phyloP scores from a whole-genome alignment of 2,329 filamentous ascomycete genomes.

The Ceratocystis diversiconidia region DNA sequence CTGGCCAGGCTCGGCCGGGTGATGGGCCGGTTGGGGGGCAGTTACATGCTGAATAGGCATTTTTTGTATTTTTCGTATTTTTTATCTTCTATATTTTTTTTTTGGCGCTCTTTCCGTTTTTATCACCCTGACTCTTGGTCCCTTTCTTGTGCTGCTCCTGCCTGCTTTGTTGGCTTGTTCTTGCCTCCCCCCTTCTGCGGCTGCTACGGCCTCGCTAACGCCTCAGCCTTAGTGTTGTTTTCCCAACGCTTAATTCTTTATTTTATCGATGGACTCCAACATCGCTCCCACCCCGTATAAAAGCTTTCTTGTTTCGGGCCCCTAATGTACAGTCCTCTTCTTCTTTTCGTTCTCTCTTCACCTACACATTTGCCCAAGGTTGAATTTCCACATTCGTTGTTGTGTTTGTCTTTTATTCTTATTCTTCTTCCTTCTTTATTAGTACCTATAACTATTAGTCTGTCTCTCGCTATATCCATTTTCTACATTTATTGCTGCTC shows the following conservation, averaged over 20 bases:
- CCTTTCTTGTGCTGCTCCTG: neutral
- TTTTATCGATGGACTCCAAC: neutral
- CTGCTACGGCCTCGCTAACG: constrained; percentile 4
- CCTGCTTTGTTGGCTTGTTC: neutral
- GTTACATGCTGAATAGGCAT: too few relatives aligned
- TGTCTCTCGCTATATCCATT: constrained; percentile 10
- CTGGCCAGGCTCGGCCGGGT: neutral
- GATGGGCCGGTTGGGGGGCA: neutral
- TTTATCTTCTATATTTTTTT: neutral
- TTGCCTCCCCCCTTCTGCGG: neutral
- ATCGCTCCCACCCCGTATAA: neutral
- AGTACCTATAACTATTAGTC: neutral
- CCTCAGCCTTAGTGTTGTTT: neutral
- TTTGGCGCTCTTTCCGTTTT: neutral
- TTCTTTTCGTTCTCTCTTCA: constrained; percentile 3
- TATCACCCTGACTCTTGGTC: neutral
- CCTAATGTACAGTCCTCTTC: neutral
- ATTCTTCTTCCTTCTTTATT: constrained; percentile 5
- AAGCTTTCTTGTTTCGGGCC: neutral
- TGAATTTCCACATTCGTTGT: constrained; percentile 6
- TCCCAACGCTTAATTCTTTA: neutral
- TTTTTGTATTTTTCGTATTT: neutral
- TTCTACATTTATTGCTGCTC: constrained; percentile 1
- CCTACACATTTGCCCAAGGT: constrained; percentile 5
- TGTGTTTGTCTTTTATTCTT: constrained; percentile 5